phyloP scores from a whole-genome alignment of 1,284 basidiomycete genomes.

The Malassezia dermatis region DNA sequence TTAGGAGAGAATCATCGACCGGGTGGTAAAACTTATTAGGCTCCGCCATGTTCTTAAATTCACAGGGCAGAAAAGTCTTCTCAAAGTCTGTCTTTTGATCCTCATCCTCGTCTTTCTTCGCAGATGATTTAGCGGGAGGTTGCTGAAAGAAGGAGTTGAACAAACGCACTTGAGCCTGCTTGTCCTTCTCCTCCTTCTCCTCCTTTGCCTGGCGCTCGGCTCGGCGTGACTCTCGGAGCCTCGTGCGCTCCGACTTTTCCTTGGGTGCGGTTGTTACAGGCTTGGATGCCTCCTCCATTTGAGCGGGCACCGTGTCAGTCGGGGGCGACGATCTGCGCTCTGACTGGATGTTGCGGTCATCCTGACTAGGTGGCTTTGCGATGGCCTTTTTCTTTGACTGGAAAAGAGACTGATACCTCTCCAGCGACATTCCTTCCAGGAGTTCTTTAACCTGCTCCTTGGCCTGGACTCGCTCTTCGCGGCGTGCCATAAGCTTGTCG shows the following conservation, averaged over 20 bases:
- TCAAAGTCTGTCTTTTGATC: conserved; percentile 30
- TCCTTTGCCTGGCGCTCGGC: conserved; percentile 42
- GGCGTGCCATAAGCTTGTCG: conserved; percentile 59
- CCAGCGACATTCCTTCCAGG: conserved; percentile 20
- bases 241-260: conserved; percentile 23
- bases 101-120: conserved; percentile 3
- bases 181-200: conserved; percentile 31
- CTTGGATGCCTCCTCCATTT: background rate
- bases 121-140: conserved; percentile 16
- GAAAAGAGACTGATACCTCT: conserved; percentile 24
- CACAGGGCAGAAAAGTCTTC: conserved; percentile 37
- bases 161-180: conserved; percentile 49
- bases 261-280: conserved; percentile 18
- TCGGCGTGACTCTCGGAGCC: conserved; percentile 23
- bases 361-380: conserved; percentile 10
- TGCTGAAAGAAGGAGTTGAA: conserved; percentile 40
- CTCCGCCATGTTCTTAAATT: conserved; percentile 39
- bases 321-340: background rate
- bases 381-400: conserved; percentile 19
- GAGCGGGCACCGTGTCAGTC: background rate
- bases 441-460: conserved; percentile 19
- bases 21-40: conserved; percentile 28
- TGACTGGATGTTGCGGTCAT: background rate
- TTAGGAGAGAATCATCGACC: background rate
- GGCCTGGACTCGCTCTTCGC: conserved; percentile 61